phyloP scores from a whole-genome alignment of 1,284 basidiomycete genomes.

The Puccinia coronata region DNA sequence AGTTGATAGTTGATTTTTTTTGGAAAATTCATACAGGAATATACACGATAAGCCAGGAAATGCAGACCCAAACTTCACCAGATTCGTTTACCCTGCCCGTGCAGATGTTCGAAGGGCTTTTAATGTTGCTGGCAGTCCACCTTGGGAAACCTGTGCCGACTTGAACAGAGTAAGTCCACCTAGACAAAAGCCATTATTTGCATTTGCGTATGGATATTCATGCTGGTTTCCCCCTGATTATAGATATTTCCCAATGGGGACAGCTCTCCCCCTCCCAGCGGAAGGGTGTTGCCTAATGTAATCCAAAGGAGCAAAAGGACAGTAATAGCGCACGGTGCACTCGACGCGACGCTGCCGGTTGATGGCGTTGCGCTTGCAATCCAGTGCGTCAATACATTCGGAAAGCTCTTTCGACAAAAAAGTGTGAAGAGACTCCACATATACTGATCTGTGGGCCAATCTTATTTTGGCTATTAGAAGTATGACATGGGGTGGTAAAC shows the following conservation, averaged over 20 bases:
- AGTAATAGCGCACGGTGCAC: slow-evolving; percentile 40
- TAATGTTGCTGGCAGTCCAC: not conserved
- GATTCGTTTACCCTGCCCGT: slow-evolving; percentile 17
- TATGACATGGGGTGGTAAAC: slow-evolving; percentile 56
- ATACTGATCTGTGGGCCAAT: not conserved
- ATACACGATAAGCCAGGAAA: not conserved
- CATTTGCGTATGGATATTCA: no score
- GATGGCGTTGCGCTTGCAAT: slow-evolving; percentile 5
- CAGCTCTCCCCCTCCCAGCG: slow-evolving; percentile 2
- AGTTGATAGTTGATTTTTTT: not conserved
- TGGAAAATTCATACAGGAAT: not conserved
- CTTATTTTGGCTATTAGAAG: slow-evolving; percentile 51
- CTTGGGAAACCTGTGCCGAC: slow-evolving; percentile 3
- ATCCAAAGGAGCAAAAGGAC: slow-evolving; percentile 32
- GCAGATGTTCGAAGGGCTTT: slow-evolving; percentile 25
- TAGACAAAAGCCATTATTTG: no score
- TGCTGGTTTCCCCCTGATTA: not conserved
- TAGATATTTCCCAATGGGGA: slow-evolving; percentile 31
- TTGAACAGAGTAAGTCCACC: not conserved
- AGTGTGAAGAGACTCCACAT: slow-evolving; percentile 23
- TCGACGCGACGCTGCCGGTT: not conserved
- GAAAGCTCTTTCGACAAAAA: not conserved
- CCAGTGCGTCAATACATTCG: not conserved
- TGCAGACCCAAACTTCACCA: not conserved
- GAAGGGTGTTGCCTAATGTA: slow-evolving; percentile 32